Evolutionary conservation across 805 yeast genomes (phyloP).

Genomic region (Ogataea parapolymorpha): DNA sequence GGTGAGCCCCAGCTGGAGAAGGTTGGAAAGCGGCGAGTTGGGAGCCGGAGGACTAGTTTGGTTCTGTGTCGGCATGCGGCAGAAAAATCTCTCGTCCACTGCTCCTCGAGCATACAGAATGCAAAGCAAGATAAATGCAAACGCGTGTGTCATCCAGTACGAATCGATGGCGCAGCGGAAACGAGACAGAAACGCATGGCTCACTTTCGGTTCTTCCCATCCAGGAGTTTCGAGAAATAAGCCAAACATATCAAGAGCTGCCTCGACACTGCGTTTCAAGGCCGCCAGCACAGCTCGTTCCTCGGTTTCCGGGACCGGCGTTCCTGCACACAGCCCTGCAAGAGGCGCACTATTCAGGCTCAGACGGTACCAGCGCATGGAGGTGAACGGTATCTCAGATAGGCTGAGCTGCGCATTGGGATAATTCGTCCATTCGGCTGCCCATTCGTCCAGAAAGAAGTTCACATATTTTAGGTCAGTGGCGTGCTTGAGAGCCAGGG

Average conservation of each 20-base stretch:
- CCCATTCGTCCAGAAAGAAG: conserved; percentile 18
- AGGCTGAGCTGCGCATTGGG: neutral
- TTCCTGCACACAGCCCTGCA: conserved; percentile 9
- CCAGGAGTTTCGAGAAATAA: neutral
- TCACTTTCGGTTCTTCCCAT: too few relatives aligned
- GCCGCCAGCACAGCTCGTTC: conserved; percentile 13
- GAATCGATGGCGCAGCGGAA: conserved; percentile 17
- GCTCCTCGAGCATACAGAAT: conserved; percentile 18
- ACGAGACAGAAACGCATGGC: conserved; percentile 7
- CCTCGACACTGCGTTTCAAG: conserved; percentile 15
- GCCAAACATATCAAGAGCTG: conserved; percentile 18
- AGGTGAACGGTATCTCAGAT: conserved; percentile 19
- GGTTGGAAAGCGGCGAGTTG: conserved; percentile 14
- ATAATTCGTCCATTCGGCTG: conserved; percentile 1
- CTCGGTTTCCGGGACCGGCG: conserved; percentile 4
- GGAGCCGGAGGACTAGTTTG: conserved; percentile 14
- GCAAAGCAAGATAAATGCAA: conserved; percentile 16
- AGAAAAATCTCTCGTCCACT: conserved; percentile 16
- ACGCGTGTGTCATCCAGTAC: conserved; percentile 22
- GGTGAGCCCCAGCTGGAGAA: conserved; percentile 14
- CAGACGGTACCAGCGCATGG: conserved; percentile 20
- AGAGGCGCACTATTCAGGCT: conserved; percentile 13
- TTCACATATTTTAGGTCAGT: conserved; percentile 5
- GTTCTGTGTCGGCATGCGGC: conserved; percentile 11
- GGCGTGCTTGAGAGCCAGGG: conserved; percentile 10